Evolutionary conservation across 176 grass and related monocot species (phyloP).

Genomic region (Carex myosuroides): DNA sequence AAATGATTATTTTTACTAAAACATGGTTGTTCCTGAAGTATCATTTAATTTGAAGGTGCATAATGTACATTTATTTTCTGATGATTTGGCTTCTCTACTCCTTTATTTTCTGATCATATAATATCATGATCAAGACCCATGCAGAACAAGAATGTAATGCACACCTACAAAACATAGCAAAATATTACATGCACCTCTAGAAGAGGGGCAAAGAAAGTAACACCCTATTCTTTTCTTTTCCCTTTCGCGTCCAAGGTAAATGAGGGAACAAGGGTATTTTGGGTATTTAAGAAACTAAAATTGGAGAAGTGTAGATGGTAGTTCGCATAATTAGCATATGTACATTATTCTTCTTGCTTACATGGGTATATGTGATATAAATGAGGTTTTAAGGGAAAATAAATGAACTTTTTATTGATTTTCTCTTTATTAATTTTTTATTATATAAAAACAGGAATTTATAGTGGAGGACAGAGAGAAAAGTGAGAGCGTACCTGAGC

Average conservation of each 20-base stretch:
- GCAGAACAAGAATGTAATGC: no score
- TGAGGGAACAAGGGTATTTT: neutral
- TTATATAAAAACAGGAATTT: conserved; percentile 57
- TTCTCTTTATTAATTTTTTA: neutral
- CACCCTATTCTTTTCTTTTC: neutral
- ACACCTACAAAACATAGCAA: neutral
- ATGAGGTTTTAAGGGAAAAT: neutral
- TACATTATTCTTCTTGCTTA: neutral
- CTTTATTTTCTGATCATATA: neutral
- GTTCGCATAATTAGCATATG: neutral
- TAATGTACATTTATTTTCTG: neutral
- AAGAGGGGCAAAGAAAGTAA: neutral
- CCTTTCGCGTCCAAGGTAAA: neutral
- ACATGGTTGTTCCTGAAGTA: neutral
- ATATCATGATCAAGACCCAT: neutral
- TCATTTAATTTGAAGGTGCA: neutral
- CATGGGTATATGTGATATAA: neutral
- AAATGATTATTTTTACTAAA: neutral
- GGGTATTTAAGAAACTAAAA: neutral
- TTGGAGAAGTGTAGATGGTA: neutral
- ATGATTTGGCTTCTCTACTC: neutral
- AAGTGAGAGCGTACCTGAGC: conserved; percentile 53
- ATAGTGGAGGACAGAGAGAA: conserved; percentile 86
- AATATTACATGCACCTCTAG: neutral
- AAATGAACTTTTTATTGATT: conserved; percentile 5